Conservation (phyloP, 331 rosid species). For the Arachis monticola region DNA sequence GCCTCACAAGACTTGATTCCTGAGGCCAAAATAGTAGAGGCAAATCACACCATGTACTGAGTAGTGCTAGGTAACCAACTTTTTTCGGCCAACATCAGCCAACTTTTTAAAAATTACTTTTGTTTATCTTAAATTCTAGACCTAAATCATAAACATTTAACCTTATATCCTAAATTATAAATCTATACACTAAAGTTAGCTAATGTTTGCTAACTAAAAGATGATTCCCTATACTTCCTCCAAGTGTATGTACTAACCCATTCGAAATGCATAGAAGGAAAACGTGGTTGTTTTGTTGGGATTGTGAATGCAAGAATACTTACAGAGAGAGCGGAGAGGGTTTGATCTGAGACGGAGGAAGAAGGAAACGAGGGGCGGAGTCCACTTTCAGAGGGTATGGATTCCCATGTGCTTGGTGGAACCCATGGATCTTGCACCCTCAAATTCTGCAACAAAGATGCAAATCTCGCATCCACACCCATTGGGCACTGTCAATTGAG, state of each 20-base stretch:
- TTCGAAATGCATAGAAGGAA: not conserved
- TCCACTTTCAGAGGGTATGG: constrained; percentile 65
- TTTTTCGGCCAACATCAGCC: too few relatives aligned
- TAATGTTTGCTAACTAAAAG: too few relatives aligned
- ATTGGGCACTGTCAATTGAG: constrained; percentile 45
- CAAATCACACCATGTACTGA: not conserved
- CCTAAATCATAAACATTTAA: too few relatives aligned
- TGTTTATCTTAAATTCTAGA: too few relatives aligned
- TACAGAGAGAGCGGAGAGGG: constrained; percentile 76
- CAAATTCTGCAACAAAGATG: constrained; percentile 62
- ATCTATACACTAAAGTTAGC: too few relatives aligned
- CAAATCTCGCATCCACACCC: constrained; percentile 60
- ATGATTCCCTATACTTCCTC: too few relatives aligned
- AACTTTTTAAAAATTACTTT: too few relatives aligned
- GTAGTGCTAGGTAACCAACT: too few relatives aligned
- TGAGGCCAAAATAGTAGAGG: constrained; percentile 41
- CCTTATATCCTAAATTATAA: too few relatives aligned
- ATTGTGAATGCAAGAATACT: constrained; percentile 27
- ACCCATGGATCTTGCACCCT: constrained; percentile 77
- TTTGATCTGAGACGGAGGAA: constrained; percentile 29
- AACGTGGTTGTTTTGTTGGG: not conserved
- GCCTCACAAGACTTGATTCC: constrained; percentile 85
- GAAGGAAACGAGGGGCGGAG: constrained; percentile 6
- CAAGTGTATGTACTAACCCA: too few relatives aligned
- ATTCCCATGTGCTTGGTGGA: constrained; percentile 83